Conservation (phyloP, 306 rosid genomes). For the Vigna nakashimae region DNA sequence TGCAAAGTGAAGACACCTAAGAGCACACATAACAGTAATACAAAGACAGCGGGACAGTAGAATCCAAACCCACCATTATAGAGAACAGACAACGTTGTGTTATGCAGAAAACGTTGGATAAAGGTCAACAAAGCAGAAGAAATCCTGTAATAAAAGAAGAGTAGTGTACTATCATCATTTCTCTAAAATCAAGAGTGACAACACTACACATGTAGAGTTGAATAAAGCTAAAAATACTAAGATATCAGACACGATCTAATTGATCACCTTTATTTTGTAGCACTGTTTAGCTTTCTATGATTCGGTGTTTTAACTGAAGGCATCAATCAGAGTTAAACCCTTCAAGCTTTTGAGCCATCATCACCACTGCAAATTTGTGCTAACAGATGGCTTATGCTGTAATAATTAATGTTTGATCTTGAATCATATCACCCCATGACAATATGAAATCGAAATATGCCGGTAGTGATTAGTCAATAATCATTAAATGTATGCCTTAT, state of each 20-base stretch:
- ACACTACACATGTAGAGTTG: neutral
- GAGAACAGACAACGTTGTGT: neutral
- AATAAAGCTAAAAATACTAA: slow-evolving; percentile 21
- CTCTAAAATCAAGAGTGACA: too few species aligned
- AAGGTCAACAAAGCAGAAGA: neutral
- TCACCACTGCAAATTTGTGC: slow-evolving; percentile 40
- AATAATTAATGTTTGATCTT: slow-evolving; percentile 50
- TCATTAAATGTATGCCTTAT: slow-evolving; percentile 46
- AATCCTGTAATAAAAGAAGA: neutral
- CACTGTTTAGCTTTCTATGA: slow-evolving; percentile 44
- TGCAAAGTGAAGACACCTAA: neutral
- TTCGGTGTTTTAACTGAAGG: neutral
- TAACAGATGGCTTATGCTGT: slow-evolving; percentile 49
- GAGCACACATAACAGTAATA: neutral
- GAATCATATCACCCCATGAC: slow-evolving; percentile 41
- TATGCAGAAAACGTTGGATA: neutral
- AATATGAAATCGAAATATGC: slow-evolving; percentile 30
- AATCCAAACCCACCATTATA: neutral
- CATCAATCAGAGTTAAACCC: slow-evolving; percentile 49
- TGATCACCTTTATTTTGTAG: slow-evolving; percentile 43
- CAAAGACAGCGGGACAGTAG: neutral
- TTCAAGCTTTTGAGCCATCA: slow-evolving; percentile 36
- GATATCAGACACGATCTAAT: slow-evolving; percentile 48
- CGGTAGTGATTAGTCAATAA: slow-evolving; percentile 37
- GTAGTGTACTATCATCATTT: too few species aligned